Percentiles rank a stretch among this genome's conserved stretches.
Evolutionary conservation across 345 rosid genomes (phyloP).

Genomic region (Draba incana): DNA sequence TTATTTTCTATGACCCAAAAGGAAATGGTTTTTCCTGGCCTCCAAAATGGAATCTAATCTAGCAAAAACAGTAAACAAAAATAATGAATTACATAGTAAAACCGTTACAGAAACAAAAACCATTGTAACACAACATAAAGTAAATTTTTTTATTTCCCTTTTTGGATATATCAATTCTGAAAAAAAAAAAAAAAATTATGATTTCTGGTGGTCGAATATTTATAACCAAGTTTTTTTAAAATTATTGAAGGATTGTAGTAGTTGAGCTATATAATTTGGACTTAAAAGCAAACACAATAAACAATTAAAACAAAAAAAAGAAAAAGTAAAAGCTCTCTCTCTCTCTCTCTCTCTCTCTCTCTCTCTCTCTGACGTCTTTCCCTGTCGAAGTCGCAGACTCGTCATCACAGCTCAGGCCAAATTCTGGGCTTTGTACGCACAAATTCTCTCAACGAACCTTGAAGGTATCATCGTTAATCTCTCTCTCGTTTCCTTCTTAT

Average conservation of each 20-base stretch:
- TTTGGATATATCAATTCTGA: neutral
- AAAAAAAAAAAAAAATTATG: neutral
- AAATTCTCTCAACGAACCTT: neutral
- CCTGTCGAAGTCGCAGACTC: slow-evolving; percentile 47
- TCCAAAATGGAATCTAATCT: slow-evolving; percentile 25
- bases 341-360: slow-evolving; percentile 42
- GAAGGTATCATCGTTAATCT: slow-evolving; percentile 22
- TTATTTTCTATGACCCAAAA: slow-evolving; percentile 9
- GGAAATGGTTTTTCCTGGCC: slow-evolving; percentile 18
- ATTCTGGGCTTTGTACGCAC: slow-evolving; percentile 25
- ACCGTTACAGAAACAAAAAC: neutral
- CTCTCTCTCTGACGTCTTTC: slow-evolving; percentile 40
- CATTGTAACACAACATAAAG: neutral
- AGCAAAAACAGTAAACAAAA: neutral
- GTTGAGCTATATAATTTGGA: slow-evolving; percentile 33
- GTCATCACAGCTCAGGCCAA: slow-evolving; percentile 43
- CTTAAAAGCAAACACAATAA: slow-evolving; percentile 12
- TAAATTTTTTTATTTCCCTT: neutral
- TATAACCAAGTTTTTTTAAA: neutral
- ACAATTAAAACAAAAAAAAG: too few relatives aligned
- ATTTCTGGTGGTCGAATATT: slow-evolving; percentile 1
- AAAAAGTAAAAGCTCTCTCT: slow-evolving; percentile 32
- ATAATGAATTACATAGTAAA: neutral
- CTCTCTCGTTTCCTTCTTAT: slow-evolving; percentile 15
- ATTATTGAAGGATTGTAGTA: slow-evolving; percentile 21